Conservation (phyloP, 2,329 filamentous ascomycete species). For the Scedosporium dehoogii region DNA sequence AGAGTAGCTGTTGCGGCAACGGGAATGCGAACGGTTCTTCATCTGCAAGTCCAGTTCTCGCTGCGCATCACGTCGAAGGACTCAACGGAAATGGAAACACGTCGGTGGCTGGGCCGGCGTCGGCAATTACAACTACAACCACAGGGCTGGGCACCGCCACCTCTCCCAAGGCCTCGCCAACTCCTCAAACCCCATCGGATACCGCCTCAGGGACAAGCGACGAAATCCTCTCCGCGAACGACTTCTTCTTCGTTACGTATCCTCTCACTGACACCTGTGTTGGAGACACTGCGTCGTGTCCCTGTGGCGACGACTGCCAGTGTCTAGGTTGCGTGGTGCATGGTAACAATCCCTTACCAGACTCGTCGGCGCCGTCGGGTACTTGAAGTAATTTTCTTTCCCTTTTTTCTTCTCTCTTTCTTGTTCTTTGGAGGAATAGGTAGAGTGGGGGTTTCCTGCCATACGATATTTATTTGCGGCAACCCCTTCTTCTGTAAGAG, state of each 20-base stretch:
- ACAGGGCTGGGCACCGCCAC: background rate
- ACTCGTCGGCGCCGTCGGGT: background rate
- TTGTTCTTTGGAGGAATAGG: background rate
- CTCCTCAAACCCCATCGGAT: constrained; percentile 37
- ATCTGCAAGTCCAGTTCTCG: background rate
- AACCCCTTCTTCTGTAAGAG: too few species aligned
- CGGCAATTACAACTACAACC: background rate
- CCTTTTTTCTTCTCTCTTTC: background rate
- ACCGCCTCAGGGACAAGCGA: constrained; percentile 33
- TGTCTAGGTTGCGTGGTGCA: constrained; percentile 50
- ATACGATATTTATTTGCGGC: too few species aligned
- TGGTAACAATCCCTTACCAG: constrained; percentile 3
- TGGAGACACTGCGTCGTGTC: constrained; percentile 40
- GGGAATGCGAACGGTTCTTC: background rate
- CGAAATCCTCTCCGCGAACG: constrained; percentile 38
- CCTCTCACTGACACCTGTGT: constrained; percentile 36
- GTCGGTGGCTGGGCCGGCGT: background rate
- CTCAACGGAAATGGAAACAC: background rate
- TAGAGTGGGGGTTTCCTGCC: background rate
- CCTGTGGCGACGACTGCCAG: constrained; percentile 49
- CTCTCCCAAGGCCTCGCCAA: constrained; percentile 22
- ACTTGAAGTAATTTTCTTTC: background rate
- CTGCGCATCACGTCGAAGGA: background rate
- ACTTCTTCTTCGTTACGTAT: constrained; percentile 52
- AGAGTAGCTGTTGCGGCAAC: background rate